These are phyloP conservation scores for Penicillium nordicum DNA, from an alignment of 2,329 filamentous ascomycete genomes.

Conservation along the genomic window DNA sequence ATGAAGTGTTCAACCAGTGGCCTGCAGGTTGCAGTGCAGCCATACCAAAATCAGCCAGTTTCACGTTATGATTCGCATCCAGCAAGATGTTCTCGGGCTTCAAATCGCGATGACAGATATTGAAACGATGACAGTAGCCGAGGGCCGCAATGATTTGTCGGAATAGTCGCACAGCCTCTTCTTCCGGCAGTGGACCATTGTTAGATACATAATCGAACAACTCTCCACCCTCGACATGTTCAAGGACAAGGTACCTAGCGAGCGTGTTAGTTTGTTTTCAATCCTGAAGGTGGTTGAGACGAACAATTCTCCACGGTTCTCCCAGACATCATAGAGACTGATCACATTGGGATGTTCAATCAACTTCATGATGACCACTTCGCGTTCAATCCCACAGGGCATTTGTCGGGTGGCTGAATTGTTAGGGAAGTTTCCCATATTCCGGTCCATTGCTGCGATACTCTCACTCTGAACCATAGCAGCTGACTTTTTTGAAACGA, in stretches of 20 bases:
- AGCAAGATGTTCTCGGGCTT: constrained; percentile 97
- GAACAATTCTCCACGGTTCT: constrained; percentile 91
- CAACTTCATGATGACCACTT: constrained; percentile 95
- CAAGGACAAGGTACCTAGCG: constrained; percentile 82
- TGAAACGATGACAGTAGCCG: constrained; percentile 88
- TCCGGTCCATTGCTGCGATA: constrained; percentile 75
- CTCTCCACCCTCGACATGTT: constrained; percentile 82
- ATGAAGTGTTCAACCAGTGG: constrained; percentile 80
- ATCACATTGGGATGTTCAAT: constrained; percentile 95
- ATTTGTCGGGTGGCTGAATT: constrained; percentile 65
- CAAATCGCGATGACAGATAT: constrained; percentile 92
- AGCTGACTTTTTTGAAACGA: constrained; percentile 79
- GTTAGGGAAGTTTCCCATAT: constrained; percentile 54
- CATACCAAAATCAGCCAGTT: constrained; percentile 98
- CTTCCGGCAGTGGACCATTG: constrained; percentile 70
- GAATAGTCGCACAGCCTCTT: constrained; percentile 78
- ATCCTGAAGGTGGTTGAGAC: constrained; percentile 31
- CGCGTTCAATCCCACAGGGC: constrained; percentile 85
- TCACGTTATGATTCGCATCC: constrained; percentile 71
- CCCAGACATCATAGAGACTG: constrained; percentile 94
- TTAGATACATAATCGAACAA: constrained; percentile 81
- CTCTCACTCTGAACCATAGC: constrained; percentile 81
- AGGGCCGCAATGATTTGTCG: constrained; percentile 90
- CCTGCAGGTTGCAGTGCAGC: constrained; percentile 81
- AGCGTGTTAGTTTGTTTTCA: constrained; percentile 20